These are phyloP conservation scores for Darksidea phi DNA, from an alignment of 495 filamentous ascomycete species.

Conservation along the genomic window DNA sequence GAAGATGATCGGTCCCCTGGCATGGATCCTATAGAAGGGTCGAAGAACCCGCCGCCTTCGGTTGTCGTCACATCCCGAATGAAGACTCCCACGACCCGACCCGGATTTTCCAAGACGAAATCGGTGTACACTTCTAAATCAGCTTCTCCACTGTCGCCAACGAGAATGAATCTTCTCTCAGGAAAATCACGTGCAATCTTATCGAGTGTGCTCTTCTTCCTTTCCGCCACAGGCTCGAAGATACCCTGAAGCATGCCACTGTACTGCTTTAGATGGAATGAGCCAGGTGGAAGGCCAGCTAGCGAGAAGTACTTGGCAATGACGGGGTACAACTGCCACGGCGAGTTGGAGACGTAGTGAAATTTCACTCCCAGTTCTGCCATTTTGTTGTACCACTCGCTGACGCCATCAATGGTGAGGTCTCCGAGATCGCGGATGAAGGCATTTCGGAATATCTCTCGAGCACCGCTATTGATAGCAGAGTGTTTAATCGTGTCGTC, in stretches of 20 bases:
- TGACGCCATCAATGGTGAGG: constrained; percentile 79
- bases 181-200: constrained; percentile 87
- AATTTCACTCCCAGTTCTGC: constrained; percentile 76
- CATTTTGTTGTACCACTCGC: constrained; percentile 80
- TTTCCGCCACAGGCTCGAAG: constrained; percentile 93
- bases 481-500: constrained; percentile 98
- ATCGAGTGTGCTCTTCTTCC: constrained; percentile 85
- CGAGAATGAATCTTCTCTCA: constrained; percentile 80
- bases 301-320: constrained; percentile 76
- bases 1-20: constrained; percentile 38
- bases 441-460: constrained; percentile 93
- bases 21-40: constrained; percentile 57
- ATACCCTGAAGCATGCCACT: constrained; percentile 94
- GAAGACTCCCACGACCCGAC: constrained; percentile 78
- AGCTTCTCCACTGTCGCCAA: constrained; percentile 94
- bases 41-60: constrained; percentile 68
- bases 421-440: constrained; percentile 84
- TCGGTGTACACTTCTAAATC: constrained; percentile 98
- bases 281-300: constrained; percentile 79
- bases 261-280: constrained; percentile 94
- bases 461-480: constrained; percentile 77
- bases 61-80: constrained; percentile 92
- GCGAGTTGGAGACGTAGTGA: constrained; percentile 91
- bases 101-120: constrained; percentile 77
- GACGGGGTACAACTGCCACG: constrained; percentile 93